Percentiles rank a stretch among this genome's conserved stretches.
These are phyloP conservation scores for Trichoderma virens DNA, from an alignment of 495 filamentous ascomycete species.

Conservation along the genomic window DNA sequence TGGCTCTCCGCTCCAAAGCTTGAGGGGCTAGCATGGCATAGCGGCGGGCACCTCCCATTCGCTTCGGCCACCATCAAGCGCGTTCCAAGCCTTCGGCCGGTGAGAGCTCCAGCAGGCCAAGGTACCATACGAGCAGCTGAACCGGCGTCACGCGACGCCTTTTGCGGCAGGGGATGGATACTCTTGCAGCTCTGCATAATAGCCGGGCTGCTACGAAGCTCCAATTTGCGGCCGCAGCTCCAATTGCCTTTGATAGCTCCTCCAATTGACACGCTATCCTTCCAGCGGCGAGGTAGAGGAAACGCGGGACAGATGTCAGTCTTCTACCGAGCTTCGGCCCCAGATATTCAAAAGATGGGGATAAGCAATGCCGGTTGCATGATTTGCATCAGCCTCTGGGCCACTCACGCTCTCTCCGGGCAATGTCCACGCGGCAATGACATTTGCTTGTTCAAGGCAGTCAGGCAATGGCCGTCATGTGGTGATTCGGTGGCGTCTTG, in stretches of 20 bases:
- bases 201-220: background rate
- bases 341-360: no score
- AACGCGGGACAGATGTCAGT: no score
- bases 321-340: no score
- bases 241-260: no score
- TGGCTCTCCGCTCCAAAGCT: no score
- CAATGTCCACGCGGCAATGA: constrained; percentile 4
- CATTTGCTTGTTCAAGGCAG: background rate
- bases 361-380: background rate
- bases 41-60: constrained; percentile 1
- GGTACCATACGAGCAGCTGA: background rate
- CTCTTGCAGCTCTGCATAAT: background rate
- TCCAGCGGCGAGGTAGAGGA: no score
- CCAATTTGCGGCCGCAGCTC: background rate
- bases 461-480: background rate
- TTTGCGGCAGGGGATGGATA: background rate
- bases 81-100: background rate
- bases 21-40: background rate
- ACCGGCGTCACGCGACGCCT: background rate
- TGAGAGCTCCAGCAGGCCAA: background rate
- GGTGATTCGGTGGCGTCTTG: constrained; percentile 2
- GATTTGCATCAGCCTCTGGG: background rate
- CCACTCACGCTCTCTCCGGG: background rate
- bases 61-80: background rate
- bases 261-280: background rate